Percentiles rank a stretch among this genome's conserved stretches.
These are phyloP conservation scores for Silybum marianum DNA, from an alignment of 129 eudicot genomes.

Conservation along the genomic window DNA sequence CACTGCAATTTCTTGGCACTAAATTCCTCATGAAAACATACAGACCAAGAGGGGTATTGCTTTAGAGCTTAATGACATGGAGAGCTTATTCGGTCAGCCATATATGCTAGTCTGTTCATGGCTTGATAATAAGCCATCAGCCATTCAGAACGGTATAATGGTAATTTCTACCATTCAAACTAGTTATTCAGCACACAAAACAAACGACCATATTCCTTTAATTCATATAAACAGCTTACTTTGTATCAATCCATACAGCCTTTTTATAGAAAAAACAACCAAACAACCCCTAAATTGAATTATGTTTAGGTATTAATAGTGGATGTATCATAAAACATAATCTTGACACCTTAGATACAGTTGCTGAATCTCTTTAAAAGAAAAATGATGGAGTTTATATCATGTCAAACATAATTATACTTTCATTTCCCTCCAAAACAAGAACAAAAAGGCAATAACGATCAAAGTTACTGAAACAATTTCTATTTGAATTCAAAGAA, in stretches of 20 bases:
- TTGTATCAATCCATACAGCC: not conserved
- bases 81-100: not conserved
- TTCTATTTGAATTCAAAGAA: not conserved
- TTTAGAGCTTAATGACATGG: not conserved
- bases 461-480: not conserved
- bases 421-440: not conserved
- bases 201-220: not conserved
- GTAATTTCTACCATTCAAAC: not conserved
- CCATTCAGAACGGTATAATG: not conserved
- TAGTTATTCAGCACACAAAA: not conserved
- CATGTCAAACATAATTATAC: not conserved
- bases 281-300: not conserved
- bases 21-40: not conserved
- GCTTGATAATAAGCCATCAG: not conserved
- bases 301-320: not conserved
- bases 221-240: not conserved
- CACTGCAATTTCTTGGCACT: not conserved
- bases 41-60: not conserved
- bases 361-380: not conserved
- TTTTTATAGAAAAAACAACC: not conserved
- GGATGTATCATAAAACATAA: not conserved
- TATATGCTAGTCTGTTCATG: not conserved
- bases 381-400: not conserved
- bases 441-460: not conserved
- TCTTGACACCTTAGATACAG: not conserved